Evolutionary conservation across 371 early-diverging fungal species (phyloP), one percentile per base, ranked within the genome.

Genomic region (Rhizopus microsporus): DNA sequence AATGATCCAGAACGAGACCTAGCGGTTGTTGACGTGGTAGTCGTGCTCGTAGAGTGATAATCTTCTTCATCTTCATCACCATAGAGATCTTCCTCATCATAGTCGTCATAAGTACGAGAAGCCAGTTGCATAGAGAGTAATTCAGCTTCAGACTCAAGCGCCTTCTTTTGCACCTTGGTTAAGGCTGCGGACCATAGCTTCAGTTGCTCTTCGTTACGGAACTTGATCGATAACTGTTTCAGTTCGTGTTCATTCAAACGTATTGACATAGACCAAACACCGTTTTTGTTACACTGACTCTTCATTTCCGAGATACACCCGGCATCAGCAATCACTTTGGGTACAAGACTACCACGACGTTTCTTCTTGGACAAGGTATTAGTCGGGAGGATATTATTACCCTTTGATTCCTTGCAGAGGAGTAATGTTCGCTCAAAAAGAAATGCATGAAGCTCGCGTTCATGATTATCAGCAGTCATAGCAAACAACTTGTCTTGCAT

Each of bases 201-300:
- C 17, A 93, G 82, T 68, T 96, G 95, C 59, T 98, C 98, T 59
- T 89, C 91, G 56, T 93, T 92, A 17, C 93, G 79, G 70, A 93
- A 92, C 50, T 85, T 86, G 15, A 97, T 69, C 35, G 88, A 86
- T 62, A 98, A 90, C 45, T 87, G 82, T 51, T 94, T 92, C 65
- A 88, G 78, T 7, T 88, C 90, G 13, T 82, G 76, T 40, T 87
- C 87, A 33, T 77, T 75, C 86, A 93, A 91, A 59, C 82, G 89
- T 29, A 95, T 81, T 33, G 83, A 80, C 9, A 91, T 64, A 43
- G 75, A 64, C 82, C 85, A 82, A 47, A 78, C 46, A 57, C 65
- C 63, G 34, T 61, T 57, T 31, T 57, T 57, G 17, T 39, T 31
- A n/a, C 13, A 56, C 8, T 34, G 44, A 9, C 52, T 53, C 3